phyloP scores from a whole-genome alignment of 2,329 filamentous ascomycete species.

The Nigrograna mackinnonii region DNA sequence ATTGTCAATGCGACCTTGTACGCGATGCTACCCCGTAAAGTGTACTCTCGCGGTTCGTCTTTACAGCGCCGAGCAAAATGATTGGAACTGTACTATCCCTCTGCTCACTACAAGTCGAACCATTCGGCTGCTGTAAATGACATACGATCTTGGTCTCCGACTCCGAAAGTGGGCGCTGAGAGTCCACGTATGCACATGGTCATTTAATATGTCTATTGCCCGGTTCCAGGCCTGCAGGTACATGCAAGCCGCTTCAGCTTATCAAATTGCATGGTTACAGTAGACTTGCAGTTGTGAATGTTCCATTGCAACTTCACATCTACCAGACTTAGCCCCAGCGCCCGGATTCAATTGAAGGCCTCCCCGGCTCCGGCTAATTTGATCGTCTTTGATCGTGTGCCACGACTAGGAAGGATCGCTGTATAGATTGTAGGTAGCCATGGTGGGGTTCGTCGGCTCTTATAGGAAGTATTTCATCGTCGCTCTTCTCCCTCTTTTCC shows the following conservation, averaged over 20 bases:
- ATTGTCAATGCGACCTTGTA: no score
- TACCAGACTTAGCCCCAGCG: not conserved
- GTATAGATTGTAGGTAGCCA: no score
- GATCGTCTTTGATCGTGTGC: conserved; percentile 10
- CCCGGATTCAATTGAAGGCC: not conserved
- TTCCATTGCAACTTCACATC: conserved; percentile 14
- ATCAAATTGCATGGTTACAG: conserved; percentile 23
- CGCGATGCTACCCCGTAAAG: no score
- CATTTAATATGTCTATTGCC: conserved; percentile 7
- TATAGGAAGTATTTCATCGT: conserved; percentile 9
- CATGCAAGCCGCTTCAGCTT: conserved; percentile 8
- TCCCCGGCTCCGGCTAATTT: conserved; percentile 18
- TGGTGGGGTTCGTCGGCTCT: no score
- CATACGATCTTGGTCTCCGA: conserved; percentile 10
- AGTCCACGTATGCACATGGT: conserved; percentile 15
- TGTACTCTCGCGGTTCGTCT: no score
- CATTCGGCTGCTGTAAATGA: conserved; percentile 6
- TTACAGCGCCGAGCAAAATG: conserved; percentile 6
- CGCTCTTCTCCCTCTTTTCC: conserved; percentile 1
- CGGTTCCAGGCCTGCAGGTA: conserved; percentile 14
- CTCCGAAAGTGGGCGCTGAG: conserved; percentile 2
- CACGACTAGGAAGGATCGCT: no score
- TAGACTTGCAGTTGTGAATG: conserved; percentile 12
- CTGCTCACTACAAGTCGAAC: not conserved
- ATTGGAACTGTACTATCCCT: conserved; percentile 9